phyloP scores from a whole-genome alignment of 495 filamentous ascomycete species.

The Arthonia radiata region DNA sequence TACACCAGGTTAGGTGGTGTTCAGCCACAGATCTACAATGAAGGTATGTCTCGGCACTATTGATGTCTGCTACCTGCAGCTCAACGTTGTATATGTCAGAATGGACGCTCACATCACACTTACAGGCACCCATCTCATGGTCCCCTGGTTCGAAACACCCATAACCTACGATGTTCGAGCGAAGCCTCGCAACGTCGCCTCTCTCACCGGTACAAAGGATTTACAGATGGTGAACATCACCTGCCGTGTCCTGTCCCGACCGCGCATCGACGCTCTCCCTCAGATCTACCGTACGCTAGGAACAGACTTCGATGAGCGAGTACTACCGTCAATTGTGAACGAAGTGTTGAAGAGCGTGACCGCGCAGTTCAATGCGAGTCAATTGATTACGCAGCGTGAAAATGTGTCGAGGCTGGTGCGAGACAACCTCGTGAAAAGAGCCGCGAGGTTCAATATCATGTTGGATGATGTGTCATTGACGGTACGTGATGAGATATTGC shows the following conservation, averaged over 20 bases:
- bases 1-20: conserved; percentile 88
- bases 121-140: conserved; percentile 78
- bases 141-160: conserved; percentile 94
- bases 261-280: conserved; percentile 65
- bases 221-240: conserved; percentile 99
- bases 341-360: conserved; percentile 97
- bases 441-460: conserved; percentile 88
- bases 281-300: conserved; percentile 94
- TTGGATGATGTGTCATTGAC: conserved; percentile 94
- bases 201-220: conserved; percentile 95
- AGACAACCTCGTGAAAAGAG: conserved; percentile 74
- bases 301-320: conserved; percentile 87
- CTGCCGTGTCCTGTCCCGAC: conserved; percentile 91
- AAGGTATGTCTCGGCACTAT: conserved; percentile 49
- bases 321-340: conserved; percentile 93
- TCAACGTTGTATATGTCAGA: too few relatives aligned
- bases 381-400: conserved; percentile 96
- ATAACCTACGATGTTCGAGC: conserved; percentile 95
- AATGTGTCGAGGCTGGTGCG: conserved; percentile 77
- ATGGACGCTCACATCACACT: too few relatives aligned
- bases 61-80: too few relatives aligned
- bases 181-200: conserved; percentile 87
- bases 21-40: conserved; percentile 80
- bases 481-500: conserved; percentile 24
- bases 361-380: conserved; percentile 95